Conservation (phyloP, 768 basidiomycete genomes). For the Naganishia onofrii region DNA sequence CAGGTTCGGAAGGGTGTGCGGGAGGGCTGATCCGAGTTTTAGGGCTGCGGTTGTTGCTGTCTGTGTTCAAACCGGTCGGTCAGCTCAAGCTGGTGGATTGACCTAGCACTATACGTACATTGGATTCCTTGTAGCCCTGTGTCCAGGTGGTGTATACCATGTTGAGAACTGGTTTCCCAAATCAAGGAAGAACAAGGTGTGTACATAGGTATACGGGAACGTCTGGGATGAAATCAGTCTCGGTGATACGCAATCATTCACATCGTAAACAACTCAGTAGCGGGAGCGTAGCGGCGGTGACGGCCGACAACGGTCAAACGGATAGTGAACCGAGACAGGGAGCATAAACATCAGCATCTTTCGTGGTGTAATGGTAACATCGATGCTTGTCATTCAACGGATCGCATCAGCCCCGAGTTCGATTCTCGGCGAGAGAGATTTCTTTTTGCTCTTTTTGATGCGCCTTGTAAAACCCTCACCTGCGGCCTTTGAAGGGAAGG, state of each 20-base stretch:
- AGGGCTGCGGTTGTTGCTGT: slow-evolving; percentile 17
- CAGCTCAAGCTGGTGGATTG: too few species aligned
- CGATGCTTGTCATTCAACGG: slow-evolving; percentile 14
- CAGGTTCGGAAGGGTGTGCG: slow-evolving; percentile 10
- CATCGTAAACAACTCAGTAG: not conserved
- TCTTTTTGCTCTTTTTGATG: not conserved
- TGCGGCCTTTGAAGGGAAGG: too few species aligned
- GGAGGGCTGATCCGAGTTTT: slow-evolving; percentile 22
- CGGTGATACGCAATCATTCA: too few species aligned
- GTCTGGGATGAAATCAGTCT: not conserved
- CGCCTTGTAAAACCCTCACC: too few species aligned
- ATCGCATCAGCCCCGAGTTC: slow-evolving; percentile 20
- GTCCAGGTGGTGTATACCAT: slow-evolving; percentile 30
- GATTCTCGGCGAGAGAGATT: slow-evolving; percentile 25
- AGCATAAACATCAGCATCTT: slow-evolving; percentile 8
- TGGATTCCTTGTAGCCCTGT: slow-evolving; percentile 23
- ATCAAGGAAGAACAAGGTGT: not conserved
- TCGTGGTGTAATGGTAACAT: slow-evolving; percentile 24
- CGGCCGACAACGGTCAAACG: too few species aligned
- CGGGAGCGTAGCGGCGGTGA: too few species aligned
- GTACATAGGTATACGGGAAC: not conserved
- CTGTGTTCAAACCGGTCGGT: too few species aligned
- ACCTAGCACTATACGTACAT: slow-evolving; percentile 9
- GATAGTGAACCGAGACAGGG: too few species aligned
- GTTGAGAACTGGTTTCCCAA: not conserved